Base-by-base conservation (phyloP, 2,329 filamentous ascomycete genomes). In the Elsinoe fawcettii region DNA sequence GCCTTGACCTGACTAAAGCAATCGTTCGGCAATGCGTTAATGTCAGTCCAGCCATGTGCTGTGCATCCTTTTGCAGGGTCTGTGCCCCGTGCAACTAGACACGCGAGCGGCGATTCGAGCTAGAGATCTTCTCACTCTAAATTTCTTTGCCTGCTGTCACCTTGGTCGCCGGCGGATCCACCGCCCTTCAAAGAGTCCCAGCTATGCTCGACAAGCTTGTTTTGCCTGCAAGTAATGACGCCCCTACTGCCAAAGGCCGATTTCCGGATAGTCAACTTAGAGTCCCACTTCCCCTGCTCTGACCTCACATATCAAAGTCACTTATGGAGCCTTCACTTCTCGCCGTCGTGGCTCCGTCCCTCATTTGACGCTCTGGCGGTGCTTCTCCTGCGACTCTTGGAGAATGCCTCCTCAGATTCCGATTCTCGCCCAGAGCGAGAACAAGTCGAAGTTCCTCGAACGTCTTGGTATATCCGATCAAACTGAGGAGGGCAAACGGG, bases 371-470 rank as follows among this genome's bases (percentile, higher is more conserved):
- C 2, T 14, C 16, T n/a, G n/a, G 25, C 18, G 9, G 18, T 20
- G 5, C 14, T 18, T 39, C 5, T 14, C 30, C 30, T 14, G 14
- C 34, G 8, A 11, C 5, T 6, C 2, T 20, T n/a, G 36, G 53
- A 56, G 54, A 14, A 56, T 56, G 54, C 41, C 54, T 36, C 68
- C 67, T 36, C 63, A 61, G 37, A 59, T 67, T 49, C 62, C 62
- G 25, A 62, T 65, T 44, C 62, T 76, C 57, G 70, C 74, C 44
- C 72, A 69, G 64, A 77, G 75, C 63, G 73, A 74, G 58, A 72
- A 73, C 51, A 77, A 76, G 65, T 65, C 67, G 16, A 69, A 69
- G 30, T 70, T 77, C 55, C 74, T 76, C 59, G 63, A 69, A 55
- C 65, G 73, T 37, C 67, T 77, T 11, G 71, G 72, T 1, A 63